Evolutionary conservation across 2,329 filamentous ascomycete genomes (phyloP).

Genomic region (Fusarium zealandicum): DNA sequence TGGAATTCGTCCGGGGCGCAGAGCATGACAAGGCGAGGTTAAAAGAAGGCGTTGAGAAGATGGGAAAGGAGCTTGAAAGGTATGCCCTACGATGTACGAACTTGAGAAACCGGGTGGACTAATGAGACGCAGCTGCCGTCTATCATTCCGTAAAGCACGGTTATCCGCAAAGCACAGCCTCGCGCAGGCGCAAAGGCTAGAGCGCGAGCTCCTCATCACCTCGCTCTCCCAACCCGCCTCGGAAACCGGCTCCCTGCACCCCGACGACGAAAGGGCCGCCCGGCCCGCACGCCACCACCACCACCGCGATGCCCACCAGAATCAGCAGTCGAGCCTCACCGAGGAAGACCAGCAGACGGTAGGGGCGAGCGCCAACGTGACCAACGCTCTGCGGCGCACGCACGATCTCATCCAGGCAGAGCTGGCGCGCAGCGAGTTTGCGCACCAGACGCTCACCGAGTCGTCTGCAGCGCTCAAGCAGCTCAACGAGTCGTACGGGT

Average conservation of each 20-base stretch:
- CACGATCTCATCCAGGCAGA: slow-evolving; percentile 87
- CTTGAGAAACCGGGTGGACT: background rate
- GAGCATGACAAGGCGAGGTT: slow-evolving; percentile 70
- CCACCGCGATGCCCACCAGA: slow-evolving; percentile 41
- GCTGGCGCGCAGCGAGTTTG: slow-evolving; percentile 85
- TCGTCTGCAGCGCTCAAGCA: slow-evolving; percentile 83
- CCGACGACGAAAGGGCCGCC: slow-evolving; percentile 35
- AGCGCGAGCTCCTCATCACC: slow-evolving; percentile 78
- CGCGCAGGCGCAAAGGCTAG: slow-evolving; percentile 74
- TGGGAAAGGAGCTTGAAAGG: slow-evolving; percentile 76
- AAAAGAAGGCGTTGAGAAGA: slow-evolving; percentile 68
- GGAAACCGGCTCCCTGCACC: slow-evolving; percentile 44
- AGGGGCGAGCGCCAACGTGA: slow-evolving; percentile 83
- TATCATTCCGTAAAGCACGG: slow-evolving; percentile 82
- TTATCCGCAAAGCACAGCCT: slow-evolving; percentile 78
- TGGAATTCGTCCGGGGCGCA: slow-evolving; percentile 68
- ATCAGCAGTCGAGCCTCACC: slow-evolving; percentile 51
- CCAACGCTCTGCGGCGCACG: slow-evolving; percentile 80
- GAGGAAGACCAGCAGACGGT: slow-evolving; percentile 77
- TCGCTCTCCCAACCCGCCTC: slow-evolving; percentile 60
- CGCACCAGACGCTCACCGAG: slow-evolving; percentile 85
- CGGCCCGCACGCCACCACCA: slow-evolving; percentile 39
- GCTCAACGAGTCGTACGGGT: slow-evolving; percentile 81
- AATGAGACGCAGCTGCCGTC: slow-evolving; percentile 57
- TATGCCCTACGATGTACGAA: slow-evolving; percentile 46